Base-by-base conservation (phyloP, 2,329 filamentous ascomycete genomes). In the Rhinocladiella similis region DNA sequence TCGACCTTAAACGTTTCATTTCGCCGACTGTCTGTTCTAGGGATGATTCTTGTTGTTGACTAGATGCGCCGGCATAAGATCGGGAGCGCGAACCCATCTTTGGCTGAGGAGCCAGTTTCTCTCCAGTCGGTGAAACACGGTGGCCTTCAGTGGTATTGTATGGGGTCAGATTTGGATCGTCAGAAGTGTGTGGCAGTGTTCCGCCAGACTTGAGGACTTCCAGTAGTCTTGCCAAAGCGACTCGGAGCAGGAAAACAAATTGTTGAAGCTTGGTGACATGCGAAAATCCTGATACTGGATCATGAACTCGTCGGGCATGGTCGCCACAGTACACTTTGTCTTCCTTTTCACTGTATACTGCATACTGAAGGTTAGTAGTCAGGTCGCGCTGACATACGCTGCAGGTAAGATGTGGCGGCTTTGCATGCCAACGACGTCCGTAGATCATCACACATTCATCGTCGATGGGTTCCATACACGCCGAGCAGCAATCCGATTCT, bases 21-120 rank as follows among this genome's bases (percentile, higher is more conserved):
- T 99, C 94, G 64, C 94, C 95, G 65, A 99, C 86, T 46, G 93
- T 96, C 75, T 92, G 95, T 76, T 97, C 93, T 70, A 97, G 94
- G 25, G 89, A 91, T 50, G 89, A 90, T 63, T 85, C 82, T 58
- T 82, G 81, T 49, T 87, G 85, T 5, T 27, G 25, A 53, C 75
- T 77, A 56, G 80, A 73, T 60, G 83, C 82, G 20, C 85, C 87
- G 43, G 83, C 83, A 69, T 87, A 88, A 1, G 88, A 90, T 66
- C 87, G 90, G 16, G 91, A 91, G 53, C 89, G 82, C 16, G 83
- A 84, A 62, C 90, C 87, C 6, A 85, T 80, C 50, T 81, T 80
- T 22, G 87, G 73, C 49, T 86, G 76, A 47, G 80, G 75, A 36
- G 81, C 77, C 35, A 81, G 76, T 4, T 77, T 72, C 53, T 81